phyloP scores from a whole-genome alignment of 768 basidiomycete genomes.

The Lactifluus pinguis region DNA sequence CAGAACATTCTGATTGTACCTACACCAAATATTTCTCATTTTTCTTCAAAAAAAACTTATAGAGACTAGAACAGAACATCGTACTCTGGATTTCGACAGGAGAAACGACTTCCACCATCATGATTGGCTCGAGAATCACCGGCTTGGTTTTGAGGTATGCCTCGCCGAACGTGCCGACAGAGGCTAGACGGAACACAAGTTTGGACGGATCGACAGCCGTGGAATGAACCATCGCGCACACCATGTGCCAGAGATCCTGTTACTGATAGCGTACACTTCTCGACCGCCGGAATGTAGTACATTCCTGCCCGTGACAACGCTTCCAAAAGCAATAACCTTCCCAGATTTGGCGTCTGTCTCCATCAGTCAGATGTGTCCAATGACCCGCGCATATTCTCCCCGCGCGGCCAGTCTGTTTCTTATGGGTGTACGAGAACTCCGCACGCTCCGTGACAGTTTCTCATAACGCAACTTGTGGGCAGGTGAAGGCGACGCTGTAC shows the following conservation, averaged over 20 bases:
- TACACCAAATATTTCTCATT: too few species aligned
- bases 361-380: constrained; percentile 88
- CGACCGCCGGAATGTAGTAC: constrained; percentile 93
- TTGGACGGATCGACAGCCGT: constrained; percentile 95
- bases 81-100: constrained; percentile 90
- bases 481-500: constrained; percentile 86
- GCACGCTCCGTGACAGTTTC: constrained; percentile 83
- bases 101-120: constrained; percentile 96
- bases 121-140: constrained; percentile 93
- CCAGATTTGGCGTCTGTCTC: constrained; percentile 64
- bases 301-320: constrained; percentile 82
- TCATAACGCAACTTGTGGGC: constrained; percentile 92
- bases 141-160: constrained; percentile 68
- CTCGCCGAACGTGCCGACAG: constrained; percentile 89
- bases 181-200: constrained; percentile 85
- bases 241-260: constrained; percentile 81
- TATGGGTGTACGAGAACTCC: constrained; percentile 86
- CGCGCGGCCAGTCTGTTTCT: constrained; percentile 96
- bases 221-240: constrained; percentile 84
- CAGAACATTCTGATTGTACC: too few species aligned
- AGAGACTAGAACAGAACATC: too few species aligned
- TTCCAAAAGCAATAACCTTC: constrained; percentile 78
- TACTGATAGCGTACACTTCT: constrained; percentile 89
- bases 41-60: too few species aligned
- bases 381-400: constrained; percentile 89